These are phyloP conservation scores for Coffea canephora DNA, from an alignment of 257 asterid genomes.

Conservation along the genomic window DNA sequence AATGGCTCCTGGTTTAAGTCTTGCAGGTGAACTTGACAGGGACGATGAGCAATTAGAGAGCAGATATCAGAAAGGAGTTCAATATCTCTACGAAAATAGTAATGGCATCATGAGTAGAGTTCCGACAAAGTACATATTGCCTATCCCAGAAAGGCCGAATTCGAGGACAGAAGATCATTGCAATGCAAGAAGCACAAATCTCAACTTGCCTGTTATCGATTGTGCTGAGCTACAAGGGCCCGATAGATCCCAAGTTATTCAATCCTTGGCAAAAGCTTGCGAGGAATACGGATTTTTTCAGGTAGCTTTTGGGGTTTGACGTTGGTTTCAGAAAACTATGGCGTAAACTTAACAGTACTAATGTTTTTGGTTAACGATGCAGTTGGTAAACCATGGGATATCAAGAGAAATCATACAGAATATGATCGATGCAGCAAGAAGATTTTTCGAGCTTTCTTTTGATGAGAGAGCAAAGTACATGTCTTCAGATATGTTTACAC, in stretches of 20 bases:
- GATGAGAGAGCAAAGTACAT: constrained; percentile 30
- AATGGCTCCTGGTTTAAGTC: constrained; percentile 2
- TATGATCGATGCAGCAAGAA: constrained; percentile 16
- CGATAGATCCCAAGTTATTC: constrained; percentile 25
- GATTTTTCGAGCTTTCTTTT: constrained; percentile 35
- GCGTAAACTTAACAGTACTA: too few species aligned
- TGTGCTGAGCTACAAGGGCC: constrained; percentile 29
- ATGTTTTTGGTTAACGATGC: not conserved
- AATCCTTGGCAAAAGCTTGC: constrained; percentile 31
- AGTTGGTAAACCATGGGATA: constrained; percentile 40
- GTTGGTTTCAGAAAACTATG: not conserved
- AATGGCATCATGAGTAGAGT: constrained; percentile 16
- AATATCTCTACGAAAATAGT: constrained; percentile 22
- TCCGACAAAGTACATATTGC: constrained; percentile 32
- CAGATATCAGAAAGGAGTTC: constrained; percentile 32
- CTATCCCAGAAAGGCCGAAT: constrained; percentile 29
- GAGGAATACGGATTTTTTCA: constrained; percentile 36
- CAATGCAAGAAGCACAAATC: not conserved
- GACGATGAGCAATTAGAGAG: not conserved
- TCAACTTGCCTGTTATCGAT: constrained; percentile 35
- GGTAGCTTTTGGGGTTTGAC: constrained; percentile 8
- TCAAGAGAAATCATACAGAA: constrained; percentile 3
- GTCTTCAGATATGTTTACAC: constrained; percentile 28
- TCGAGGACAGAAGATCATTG: not conserved
- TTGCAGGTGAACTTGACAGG: not conserved